A percentile compares a stretch with the other conserved stretches of the same genome.
These are phyloP conservation scores for Akanthomyces uredinophilus DNA, from an alignment of 2,329 filamentous ascomycete genomes.

Conservation along the genomic window DNA sequence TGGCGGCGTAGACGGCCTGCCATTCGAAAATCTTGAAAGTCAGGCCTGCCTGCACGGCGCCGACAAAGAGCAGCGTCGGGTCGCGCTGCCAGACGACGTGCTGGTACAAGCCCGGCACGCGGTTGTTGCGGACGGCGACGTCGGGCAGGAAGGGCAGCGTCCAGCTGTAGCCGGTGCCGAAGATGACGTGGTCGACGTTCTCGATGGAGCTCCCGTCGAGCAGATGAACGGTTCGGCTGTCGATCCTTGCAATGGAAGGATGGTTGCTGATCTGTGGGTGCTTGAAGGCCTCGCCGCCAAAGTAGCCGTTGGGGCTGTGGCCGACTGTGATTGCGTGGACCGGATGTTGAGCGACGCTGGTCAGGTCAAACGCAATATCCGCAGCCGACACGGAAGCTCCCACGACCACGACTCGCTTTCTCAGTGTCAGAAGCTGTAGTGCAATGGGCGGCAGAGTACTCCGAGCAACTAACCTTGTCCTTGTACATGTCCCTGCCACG, in stretches of 20 bases:
- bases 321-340: constrained; percentile 48
- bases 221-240: constrained; percentile 47
- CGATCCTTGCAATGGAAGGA: constrained; percentile 44
- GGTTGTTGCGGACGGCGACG: constrained; percentile 48
- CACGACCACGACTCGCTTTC: constrained; percentile 53
- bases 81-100: constrained; percentile 53
- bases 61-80: constrained; percentile 50
- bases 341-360: constrained; percentile 39
- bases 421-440: too few species aligned
- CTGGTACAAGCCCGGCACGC: constrained; percentile 51
- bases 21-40: constrained; percentile 67
- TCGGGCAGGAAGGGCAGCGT: constrained; percentile 55
- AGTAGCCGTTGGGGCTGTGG: constrained; percentile 46
- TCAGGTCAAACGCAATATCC: constrained; percentile 54
- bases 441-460: too few species aligned
- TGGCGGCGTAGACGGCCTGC: constrained; percentile 59
- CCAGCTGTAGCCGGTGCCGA: constrained; percentile 64
- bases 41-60: constrained; percentile 51
- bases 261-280: constrained; percentile 47
- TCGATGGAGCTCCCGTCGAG: constrained; percentile 47
- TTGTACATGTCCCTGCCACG: constrained; percentile 40
- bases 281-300: constrained; percentile 55
- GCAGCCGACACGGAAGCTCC: constrained; percentile 61
- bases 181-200: constrained; percentile 57
- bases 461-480: constrained; percentile 37